A percentile compares a stretch with the other conserved stretches of the same genome.
Conservation (phyloP, 768 basidiomycete genomes). For the Suillus bovinus region DNA sequence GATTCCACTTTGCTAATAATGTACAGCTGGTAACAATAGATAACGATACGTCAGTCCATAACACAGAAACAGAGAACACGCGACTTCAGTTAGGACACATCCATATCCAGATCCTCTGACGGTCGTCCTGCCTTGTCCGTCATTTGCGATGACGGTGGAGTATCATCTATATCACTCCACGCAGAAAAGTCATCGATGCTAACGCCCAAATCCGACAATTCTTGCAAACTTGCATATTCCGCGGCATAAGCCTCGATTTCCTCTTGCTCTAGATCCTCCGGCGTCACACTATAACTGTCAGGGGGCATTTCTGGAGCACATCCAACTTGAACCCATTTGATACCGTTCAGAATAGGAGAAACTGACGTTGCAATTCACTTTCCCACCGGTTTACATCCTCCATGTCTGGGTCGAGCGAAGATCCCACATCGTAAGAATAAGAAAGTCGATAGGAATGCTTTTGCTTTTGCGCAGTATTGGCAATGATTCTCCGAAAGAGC, state of each 20-base stretch:
- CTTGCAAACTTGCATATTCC: constrained; percentile 44
- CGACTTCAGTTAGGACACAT: constrained; percentile 18
- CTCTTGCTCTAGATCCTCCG: constrained; percentile 54
- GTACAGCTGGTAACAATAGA: neutral
- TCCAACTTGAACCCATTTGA: neutral
- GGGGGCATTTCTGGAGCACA: neutral
- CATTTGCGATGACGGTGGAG: neutral
- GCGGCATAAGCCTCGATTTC: constrained; percentile 62
- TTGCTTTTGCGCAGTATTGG: constrained; percentile 49
- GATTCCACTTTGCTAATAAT: neutral
- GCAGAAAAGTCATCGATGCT: constrained; percentile 16
- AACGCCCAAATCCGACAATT: constrained; percentile 47
- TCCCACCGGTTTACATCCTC: constrained; percentile 69
- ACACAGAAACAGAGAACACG: neutral
- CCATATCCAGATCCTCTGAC: constrained; percentile 24
- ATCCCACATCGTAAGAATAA: constrained; percentile 68
- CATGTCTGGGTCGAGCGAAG: constrained; percentile 73
- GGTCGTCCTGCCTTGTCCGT: neutral
- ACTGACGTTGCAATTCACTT: constrained; percentile 47
- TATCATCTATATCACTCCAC: constrained; percentile 25
- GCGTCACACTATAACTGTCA: constrained; percentile 23
- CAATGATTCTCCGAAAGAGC: constrained; percentile 69
- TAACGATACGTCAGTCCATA: neutral
- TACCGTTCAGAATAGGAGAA: constrained; percentile 1
- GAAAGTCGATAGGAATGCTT: constrained; percentile 60